These are phyloP conservation scores for Escovopsis sp. DNA, from an alignment of 2,329 filamentous ascomycete species.

Conservation along the genomic window DNA sequence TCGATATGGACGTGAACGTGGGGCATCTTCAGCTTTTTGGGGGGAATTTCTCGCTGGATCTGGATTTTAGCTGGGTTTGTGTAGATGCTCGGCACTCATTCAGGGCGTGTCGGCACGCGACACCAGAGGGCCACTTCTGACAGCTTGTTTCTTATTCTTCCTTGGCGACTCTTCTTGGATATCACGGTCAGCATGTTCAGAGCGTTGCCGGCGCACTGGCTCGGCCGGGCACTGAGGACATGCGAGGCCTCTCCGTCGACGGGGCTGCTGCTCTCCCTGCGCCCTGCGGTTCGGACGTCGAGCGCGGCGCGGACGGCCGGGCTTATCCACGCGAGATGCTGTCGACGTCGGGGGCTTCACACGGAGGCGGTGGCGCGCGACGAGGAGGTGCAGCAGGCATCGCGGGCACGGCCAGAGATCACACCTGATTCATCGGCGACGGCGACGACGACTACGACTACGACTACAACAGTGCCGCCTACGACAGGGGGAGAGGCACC, in stretches of 20 bases:
- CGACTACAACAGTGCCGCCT: not conserved
- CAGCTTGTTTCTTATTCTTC: slow-evolving; percentile 1
- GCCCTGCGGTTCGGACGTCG: slow-evolving; percentile 24
- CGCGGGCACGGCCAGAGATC: too few species aligned
- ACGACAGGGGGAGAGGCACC: not conserved
- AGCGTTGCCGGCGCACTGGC: slow-evolving; percentile 25
- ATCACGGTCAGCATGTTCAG: too few species aligned
- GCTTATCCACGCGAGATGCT: not conserved
- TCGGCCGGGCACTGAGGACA: slow-evolving; percentile 27
- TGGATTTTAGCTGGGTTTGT: too few species aligned
- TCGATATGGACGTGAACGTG: too few species aligned
- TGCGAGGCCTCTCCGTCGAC: slow-evolving; percentile 20
- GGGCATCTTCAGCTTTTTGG: too few species aligned
- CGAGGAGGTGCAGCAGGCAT: not conserved
- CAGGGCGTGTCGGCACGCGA: not conserved
- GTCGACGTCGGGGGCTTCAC: slow-evolving; percentile 14
- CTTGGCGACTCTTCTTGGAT: not conserved
- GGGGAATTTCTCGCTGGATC: too few species aligned
- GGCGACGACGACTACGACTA: slow-evolving; percentile 1
- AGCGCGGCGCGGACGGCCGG: slow-evolving; percentile 5
- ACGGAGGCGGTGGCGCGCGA: slow-evolving; percentile 7
- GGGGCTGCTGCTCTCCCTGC: slow-evolving; percentile 32
- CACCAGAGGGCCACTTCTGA: not conserved
- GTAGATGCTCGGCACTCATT: too few species aligned
- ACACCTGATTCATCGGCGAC: too few species aligned